Conservation (phyloP, 768 basidiomycete species). For the Pholiota conissans region DNA sequence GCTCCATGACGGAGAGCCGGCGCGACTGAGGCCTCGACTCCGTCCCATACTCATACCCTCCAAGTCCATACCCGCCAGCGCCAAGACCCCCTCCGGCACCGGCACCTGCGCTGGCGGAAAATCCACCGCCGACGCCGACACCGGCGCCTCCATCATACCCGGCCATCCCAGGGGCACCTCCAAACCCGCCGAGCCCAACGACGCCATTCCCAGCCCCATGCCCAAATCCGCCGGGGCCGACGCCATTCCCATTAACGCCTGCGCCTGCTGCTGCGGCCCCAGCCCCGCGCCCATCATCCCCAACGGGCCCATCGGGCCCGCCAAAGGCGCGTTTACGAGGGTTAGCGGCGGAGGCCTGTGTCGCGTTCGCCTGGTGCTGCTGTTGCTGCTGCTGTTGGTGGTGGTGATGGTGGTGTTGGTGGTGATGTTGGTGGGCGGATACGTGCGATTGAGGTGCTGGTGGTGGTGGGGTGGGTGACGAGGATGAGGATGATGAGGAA, state of each 20-base stretch:
- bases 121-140: too few species aligned
- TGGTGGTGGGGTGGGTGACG: too few species aligned
- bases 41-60: slow-evolving; percentile 64
- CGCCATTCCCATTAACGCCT: too few species aligned
- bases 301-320: slow-evolving; percentile 51
- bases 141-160: too few species aligned
- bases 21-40: slow-evolving; percentile 81
- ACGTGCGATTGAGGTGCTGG: too few species aligned
- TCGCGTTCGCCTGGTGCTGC: slow-evolving; percentile 26
- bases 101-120: too few species aligned
- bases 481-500: too few species aligned
- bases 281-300: slow-evolving; percentile 15
- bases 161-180: neutral
- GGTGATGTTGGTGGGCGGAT: too few species aligned
- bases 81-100: neutral
- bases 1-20: slow-evolving; percentile 82
- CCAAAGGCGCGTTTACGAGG: slow-evolving; percentile 65
- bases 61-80: neutral
- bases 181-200: neutral
- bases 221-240: too few species aligned
- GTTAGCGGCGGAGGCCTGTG: slow-evolving; percentile 34
- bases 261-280: too few species aligned
- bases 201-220: too few species aligned
- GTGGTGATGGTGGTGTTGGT: too few species aligned
- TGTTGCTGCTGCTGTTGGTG: slow-evolving; percentile 21